Conservation (phyloP, 148 eudicot species). For the Pouteria glomerata region DNA sequence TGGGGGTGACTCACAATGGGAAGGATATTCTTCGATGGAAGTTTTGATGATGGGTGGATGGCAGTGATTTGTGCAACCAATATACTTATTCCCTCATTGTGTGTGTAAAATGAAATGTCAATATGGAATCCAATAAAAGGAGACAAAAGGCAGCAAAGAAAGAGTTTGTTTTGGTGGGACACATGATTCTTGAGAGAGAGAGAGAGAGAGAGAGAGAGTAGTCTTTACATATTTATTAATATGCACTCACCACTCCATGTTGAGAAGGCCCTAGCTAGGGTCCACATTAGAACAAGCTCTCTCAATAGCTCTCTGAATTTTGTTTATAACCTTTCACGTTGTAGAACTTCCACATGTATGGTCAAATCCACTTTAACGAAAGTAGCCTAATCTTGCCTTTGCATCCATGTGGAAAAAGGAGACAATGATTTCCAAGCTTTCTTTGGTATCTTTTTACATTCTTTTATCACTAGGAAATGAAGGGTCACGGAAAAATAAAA, state of each 20-base stretch:
- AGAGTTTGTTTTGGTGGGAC: not conserved
- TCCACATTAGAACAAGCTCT: not conserved
- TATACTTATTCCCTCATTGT: too few species aligned
- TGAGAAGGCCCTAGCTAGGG: not conserved
- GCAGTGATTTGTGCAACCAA: not conserved
- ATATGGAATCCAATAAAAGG: not conserved
- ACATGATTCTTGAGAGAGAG: too few species aligned
- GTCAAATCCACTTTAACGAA: slow-evolving; percentile 12
- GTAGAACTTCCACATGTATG: not conserved
- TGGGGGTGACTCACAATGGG: not conserved
- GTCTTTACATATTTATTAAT: too few species aligned
- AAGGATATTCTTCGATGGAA: not conserved
- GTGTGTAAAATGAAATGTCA: not conserved
- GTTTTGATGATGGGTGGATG: slow-evolving; percentile 6
- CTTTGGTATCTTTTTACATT: not conserved
- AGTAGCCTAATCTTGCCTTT: slow-evolving; percentile 1
- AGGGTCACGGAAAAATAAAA: not conserved
- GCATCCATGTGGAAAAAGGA: slow-evolving; percentile 2
- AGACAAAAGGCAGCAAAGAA: not conserved
- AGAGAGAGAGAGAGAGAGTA: too few species aligned
- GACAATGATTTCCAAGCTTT: slow-evolving; percentile 9
- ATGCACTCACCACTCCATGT: not conserved
- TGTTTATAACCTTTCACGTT: not conserved
- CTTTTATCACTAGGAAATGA: not conserved
- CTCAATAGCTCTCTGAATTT: not conserved